Evolutionary conservation across 2,329 filamentous ascomycete species (phyloP), one percentile per base, ranked within the genome.

Genomic region (Aureobasidium sp.): DNA sequence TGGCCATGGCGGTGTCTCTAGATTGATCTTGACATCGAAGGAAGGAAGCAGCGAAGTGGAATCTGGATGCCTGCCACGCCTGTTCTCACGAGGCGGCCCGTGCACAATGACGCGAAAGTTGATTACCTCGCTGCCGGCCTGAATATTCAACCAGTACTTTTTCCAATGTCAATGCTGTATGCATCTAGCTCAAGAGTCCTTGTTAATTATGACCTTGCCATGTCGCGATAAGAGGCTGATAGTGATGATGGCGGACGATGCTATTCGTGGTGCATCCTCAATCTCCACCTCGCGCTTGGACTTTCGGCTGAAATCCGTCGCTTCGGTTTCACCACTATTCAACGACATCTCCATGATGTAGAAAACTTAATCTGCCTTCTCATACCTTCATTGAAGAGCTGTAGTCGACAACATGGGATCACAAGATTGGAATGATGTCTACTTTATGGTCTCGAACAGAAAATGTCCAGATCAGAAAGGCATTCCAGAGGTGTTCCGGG

Each of bases 281-380:
- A 57, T 57, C 53, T 57, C 53, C 53, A 56, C 53, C 51, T 42
- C 20, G 41, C 39, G 53, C 53, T 57, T 47, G 53, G 52, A 11
- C 42, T 25, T 36, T 48, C 44, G 55, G 55, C 39, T 36, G 27
- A 58, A 58, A 39, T n/a, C 27, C 31, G 37, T n/a, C 20, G 42
- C 42, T 58, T 34, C 3, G 20, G 55, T 57, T 47, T 44, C 55
- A 58, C 22, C 17, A 25, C 8, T 31, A 20, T 14, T 31, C 36
- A 34, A 56, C 52, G n/a, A 56, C 39, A 27, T 44, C 37, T 56
- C 27, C 7, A 22, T 12, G 7, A 6, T 8, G 4, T 31, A 5
- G 15, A 6, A 1, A 44, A 42, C 15, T 42, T 15, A 31, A 29
- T 25, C 22, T 11, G 31, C 3, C 27, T 11, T 17, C n/a, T 34